phyloP scores from a whole-genome alignment of 768 basidiomycete species.

The Clitopilus passeckerianus region DNA sequence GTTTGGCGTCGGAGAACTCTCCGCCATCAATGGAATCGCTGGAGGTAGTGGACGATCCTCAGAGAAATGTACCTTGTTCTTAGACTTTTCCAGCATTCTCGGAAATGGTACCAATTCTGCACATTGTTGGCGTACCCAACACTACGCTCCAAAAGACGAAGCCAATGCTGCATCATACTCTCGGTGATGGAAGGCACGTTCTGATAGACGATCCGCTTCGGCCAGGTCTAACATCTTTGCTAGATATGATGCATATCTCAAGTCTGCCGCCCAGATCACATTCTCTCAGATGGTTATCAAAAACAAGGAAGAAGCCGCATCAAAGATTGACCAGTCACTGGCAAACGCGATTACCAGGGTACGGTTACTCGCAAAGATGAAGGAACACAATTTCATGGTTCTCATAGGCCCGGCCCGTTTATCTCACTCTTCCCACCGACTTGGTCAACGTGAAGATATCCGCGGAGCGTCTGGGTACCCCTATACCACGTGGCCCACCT shows the following conservation, averaged over 20 bases:
- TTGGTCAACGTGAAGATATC: conserved; percentile 68
- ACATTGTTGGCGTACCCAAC: conserved; percentile 81
- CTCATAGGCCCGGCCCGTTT: conserved; percentile 74
- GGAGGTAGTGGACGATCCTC: conserved; percentile 40
- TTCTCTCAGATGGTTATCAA: conserved; percentile 59
- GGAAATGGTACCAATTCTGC: conserved; percentile 87
- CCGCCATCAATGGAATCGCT: conserved; percentile 81
- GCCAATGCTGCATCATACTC: conserved; percentile 82
- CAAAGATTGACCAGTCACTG: conserved; percentile 57
- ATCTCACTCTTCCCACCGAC: conserved; percentile 84
- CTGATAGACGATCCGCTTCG: not conserved
- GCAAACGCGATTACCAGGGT: not conserved
- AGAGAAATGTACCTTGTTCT: not conserved
- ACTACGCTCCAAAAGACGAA: conserved; percentile 65
- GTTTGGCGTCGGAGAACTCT: conserved; percentile 93
- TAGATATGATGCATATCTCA: conserved; percentile 77
- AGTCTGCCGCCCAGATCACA: conserved; percentile 73
- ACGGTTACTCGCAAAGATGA: not conserved
- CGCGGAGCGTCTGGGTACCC: conserved; percentile 53
- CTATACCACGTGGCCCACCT: conserved; percentile 44
- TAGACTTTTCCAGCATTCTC: conserved; percentile 50
- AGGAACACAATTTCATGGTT: not conserved
- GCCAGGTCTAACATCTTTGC: not conserved
- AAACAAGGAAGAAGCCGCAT: conserved; percentile 47
- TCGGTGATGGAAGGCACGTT: conserved; percentile 71